Evolutionary conservation across 352 stramenopile species (phyloP).

Genomic region (Phytophthora citrophthora): DNA sequence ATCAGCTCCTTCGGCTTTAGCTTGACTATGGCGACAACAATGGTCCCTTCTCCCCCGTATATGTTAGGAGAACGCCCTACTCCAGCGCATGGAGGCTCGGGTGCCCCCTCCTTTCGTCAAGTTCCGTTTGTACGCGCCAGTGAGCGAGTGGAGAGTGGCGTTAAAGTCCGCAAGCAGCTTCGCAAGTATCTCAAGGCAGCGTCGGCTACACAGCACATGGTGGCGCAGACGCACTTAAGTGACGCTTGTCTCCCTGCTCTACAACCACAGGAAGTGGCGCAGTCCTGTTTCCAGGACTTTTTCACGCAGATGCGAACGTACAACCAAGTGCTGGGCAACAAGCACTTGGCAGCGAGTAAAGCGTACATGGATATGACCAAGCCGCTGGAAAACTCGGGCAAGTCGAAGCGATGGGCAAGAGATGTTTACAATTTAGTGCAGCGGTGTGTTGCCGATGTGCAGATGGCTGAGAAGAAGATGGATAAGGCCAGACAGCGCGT

Average conservation of each 20-base stretch:
- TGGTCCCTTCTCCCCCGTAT: conserved; percentile 67
- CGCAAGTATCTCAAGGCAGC: conserved; percentile 85
- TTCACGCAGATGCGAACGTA: conserved; percentile 82
- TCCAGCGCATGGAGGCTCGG: conserved; percentile 55
- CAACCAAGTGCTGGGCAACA: conserved; percentile 80
- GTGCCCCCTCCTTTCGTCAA: conserved; percentile 70
- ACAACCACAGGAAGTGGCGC: conserved; percentile 80
- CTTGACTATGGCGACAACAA: conserved; percentile 34
- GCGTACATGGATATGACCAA: conserved; percentile 79
- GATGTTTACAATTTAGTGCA: conserved; percentile 86
- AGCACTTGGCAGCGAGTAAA: conserved; percentile 79
- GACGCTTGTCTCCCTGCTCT: conserved; percentile 78
- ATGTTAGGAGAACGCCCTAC: conserved; percentile 83
- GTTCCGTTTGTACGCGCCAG: conserved; percentile 84
- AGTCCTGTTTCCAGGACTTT: conserved; percentile 82
- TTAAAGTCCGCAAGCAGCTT: conserved; percentile 84
- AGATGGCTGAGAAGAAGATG: conserved; percentile 77
- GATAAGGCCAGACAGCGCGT: conserved; percentile 69
- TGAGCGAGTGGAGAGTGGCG: conserved; percentile 80
- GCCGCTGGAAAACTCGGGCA: conserved; percentile 77
- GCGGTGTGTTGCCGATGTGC: conserved; percentile 77
- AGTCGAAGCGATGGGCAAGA: conserved; percentile 73
- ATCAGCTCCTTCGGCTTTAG: conserved; percentile 7
- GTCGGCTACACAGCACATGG: conserved; percentile 78
- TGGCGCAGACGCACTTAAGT: conserved; percentile 81